phyloP scores from a whole-genome alignment of 2,329 filamentous ascomycete species.

The Diaporthe caulivora region DNA sequence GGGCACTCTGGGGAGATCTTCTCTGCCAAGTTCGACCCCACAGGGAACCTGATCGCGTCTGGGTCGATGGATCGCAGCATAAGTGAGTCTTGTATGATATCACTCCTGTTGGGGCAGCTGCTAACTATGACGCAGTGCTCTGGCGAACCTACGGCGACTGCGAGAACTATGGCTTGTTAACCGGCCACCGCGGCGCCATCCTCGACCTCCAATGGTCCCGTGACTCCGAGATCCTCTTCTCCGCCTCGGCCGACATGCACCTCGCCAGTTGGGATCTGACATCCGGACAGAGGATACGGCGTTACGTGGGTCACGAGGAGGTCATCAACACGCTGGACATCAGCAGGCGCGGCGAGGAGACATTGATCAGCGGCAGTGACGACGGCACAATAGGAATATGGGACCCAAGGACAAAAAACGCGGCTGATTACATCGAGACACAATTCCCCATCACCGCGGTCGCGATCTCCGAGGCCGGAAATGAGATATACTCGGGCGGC shows the following conservation, averaged over 20 bases:
- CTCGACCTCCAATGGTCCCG: conserved; percentile 97
- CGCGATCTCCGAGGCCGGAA: conserved; percentile 91
- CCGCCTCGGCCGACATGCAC: conserved; percentile 92
- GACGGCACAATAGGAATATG: conserved; percentile 95
- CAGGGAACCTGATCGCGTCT: conserved; percentile 89
- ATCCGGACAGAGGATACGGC: conserved; percentile 89
- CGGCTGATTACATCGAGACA: conserved; percentile 88
- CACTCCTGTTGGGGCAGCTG: neutral
- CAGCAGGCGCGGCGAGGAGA: conserved; percentile 88
- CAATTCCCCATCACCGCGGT: conserved; percentile 94
- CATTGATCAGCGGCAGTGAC: conserved; percentile 91
- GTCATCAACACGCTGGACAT: conserved; percentile 94
- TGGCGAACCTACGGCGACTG: conserved; percentile 95
- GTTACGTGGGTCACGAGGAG: conserved; percentile 93
- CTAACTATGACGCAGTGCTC: conserved; percentile 70
- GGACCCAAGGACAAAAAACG: conserved; percentile 93
- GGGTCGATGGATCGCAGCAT: conserved; percentile 96
- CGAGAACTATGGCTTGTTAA: conserved; percentile 92
- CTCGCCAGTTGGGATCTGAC: conserved; percentile 96
- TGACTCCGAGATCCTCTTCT: conserved; percentile 90
- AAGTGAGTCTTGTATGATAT: conserved; percentile 63
- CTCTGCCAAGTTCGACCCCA: conserved; percentile 88
- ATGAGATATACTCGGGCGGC: conserved; percentile 93
- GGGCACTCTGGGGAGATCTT: conserved; percentile 91
- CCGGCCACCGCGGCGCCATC: conserved; percentile 90